These are phyloP conservation scores for Rhodotorula sp. DNA, from an alignment of 1,284 basidiomycete species.

Conservation along the genomic window DNA sequence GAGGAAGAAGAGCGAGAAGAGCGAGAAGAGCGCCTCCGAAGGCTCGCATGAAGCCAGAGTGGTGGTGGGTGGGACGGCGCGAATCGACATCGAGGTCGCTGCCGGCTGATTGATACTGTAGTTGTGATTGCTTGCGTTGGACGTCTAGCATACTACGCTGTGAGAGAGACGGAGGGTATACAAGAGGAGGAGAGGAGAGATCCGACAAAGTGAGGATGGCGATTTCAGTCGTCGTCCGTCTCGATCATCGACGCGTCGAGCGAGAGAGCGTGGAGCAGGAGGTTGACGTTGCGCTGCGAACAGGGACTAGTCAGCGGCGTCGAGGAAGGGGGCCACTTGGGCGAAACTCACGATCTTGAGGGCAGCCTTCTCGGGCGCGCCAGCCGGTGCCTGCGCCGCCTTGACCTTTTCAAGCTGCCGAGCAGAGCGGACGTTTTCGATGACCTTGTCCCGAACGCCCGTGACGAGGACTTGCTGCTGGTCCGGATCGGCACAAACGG, in stretches of 20 bases:
- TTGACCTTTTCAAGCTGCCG: conserved; percentile 63
- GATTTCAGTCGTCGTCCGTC: conserved; percentile 13
- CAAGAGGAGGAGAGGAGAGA: not conserved
- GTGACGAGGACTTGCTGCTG: conserved; percentile 82
- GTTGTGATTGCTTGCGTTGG: too few species aligned
- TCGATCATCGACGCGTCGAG: conserved; percentile 60
- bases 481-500: conserved; percentile 76
- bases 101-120: not conserved
- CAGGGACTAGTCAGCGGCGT: not conserved
- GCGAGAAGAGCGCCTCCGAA: too few species aligned
- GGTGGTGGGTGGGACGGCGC: too few species aligned
- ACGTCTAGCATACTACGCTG: not conserved
- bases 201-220: not conserved
- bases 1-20: too few species aligned
- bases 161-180: not conserved
- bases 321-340: not conserved
- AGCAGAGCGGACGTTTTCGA: conserved; percentile 76
- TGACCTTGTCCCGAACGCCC: conserved; percentile 83
- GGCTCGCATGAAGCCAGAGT: too few species aligned
- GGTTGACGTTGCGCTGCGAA: conserved; percentile 64
- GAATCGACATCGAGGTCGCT: not conserved
- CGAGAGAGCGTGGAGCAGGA: conserved; percentile 78
- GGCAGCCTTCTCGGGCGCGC: conserved; percentile 34
- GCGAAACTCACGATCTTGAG: conserved; percentile 36
- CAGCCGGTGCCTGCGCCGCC: conserved; percentile 48